Conservation (phyloP, 768 basidiomycete genomes). For the Russula griseocarnosa region DNA sequence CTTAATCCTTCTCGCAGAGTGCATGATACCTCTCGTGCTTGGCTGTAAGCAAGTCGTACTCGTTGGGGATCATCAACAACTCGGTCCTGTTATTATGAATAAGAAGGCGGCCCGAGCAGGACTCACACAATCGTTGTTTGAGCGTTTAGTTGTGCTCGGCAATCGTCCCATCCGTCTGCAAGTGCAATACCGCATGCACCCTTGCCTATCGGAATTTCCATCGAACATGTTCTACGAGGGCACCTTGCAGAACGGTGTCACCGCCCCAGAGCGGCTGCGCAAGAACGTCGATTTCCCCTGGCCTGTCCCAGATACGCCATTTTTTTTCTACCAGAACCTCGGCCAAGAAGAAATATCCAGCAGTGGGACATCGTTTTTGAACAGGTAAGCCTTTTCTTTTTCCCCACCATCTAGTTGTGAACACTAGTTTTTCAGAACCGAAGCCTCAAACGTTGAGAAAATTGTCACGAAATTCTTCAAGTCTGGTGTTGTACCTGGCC, state of each 20-base stretch:
- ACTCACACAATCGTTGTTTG: constrained; percentile 95
- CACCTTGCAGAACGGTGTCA: constrained; percentile 97
- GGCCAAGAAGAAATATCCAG: constrained; percentile 99
- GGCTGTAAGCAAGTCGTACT: constrained; percentile 98
- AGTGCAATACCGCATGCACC: constrained; percentile 99
- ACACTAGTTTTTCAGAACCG: constrained; percentile 57
- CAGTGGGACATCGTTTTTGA: constrained; percentile 97
- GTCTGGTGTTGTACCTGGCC: constrained; percentile 89
- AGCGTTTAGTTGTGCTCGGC: constrained; percentile 89
- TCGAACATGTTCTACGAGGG: constrained; percentile 99
- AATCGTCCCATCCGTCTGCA: constrained; percentile 98
- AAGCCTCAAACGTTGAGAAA: constrained; percentile 98
- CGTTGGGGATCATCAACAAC: constrained; percentile 95
- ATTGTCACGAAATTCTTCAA: constrained; percentile 99
- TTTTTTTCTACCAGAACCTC: constrained; percentile 99
- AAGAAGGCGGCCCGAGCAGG: constrained; percentile 99
- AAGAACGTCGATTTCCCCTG: constrained; percentile 99
- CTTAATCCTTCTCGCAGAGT: constrained; percentile 54
- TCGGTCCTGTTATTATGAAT: constrained; percentile 99
- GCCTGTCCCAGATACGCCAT: constrained; percentile 95
- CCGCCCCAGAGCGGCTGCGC: constrained; percentile 92
- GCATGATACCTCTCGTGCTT: constrained; percentile 98
- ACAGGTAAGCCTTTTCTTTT: constrained; percentile 51
- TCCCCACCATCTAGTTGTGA: constrained; percentile 8
- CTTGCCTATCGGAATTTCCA: constrained; percentile 97